Evolutionary conservation across 1,284 basidiomycete genomes (phyloP), one percentile per base, ranked within the genome.

Genomic region (Athelia psychrophila): DNA sequence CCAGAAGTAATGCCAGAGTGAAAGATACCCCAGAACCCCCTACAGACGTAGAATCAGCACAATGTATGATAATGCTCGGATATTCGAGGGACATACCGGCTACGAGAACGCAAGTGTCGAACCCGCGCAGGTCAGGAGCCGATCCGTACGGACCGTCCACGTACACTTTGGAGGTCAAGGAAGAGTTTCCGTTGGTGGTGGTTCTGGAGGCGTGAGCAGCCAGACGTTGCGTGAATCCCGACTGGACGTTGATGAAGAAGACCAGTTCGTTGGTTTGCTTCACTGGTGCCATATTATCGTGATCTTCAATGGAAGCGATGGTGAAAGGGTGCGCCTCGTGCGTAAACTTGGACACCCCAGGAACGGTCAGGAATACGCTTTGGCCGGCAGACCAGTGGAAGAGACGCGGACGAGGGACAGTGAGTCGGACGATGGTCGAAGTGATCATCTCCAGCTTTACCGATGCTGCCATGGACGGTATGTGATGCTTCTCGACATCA

Each of bases 341-440:
- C 5, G 75, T 70, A 15, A 72, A 62, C 3, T 60, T 60, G 3
- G 76, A 74, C 18, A 77, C 59, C 8, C 61, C 56, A 1, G 81
- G 81, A 54, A 81, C 71, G 10, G 75, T 72, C 36, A 84, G 64
- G 60, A 77, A 82, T 3, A 72, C 76, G 55, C 76, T 77, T 60
- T 88, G 85, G 1, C 84, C 84, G 0, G 84, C 75, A 6, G 61
- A 64, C 84, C 84, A 88, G 20, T 69, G 58, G 60, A 78, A 70
- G 52, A 71, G 64, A 13, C 62, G 56, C 9, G 76, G 72, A 16
- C 76, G 70, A 32, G 61, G 59, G 20, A 84, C 56, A 8, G 76
- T 77, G 10, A 86, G 59, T 40, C 79, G 75, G 35, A 86, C 66
- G 46, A 80, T 76, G 56, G 80, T 71, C 2, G 72, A 68, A 1